A percentile compares a stretch with the other conserved stretches of the same genome.
Conservation (phyloP, 441 rosid species). For the Arabidopsis lyrata region DNA sequence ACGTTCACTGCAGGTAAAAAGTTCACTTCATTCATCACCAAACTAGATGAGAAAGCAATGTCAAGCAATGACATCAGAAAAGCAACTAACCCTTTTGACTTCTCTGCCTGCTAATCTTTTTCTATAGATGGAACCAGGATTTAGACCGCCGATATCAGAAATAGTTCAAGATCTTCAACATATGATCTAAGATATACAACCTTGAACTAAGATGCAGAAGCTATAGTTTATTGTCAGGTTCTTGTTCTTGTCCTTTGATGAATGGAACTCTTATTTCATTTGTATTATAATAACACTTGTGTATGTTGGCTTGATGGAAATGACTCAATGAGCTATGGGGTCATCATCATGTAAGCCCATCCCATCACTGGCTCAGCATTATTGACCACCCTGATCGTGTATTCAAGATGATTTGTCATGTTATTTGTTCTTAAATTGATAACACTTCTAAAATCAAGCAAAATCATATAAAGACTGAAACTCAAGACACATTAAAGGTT, state of each 20-base stretch:
- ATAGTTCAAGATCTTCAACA: slow-evolving; percentile 84
- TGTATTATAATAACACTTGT: slow-evolving; percentile 19
- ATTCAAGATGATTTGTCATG: background rate
- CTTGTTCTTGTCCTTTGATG: slow-evolving; percentile 29
- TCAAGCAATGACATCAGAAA: background rate
- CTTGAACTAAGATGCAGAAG: background rate
- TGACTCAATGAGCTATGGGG: background rate
- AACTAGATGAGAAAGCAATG: background rate
- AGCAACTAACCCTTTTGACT: background rate
- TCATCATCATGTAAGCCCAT: slow-evolving; percentile 13
- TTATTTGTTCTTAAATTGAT: background rate
- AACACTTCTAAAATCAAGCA: background rate
- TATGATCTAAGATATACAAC: slow-evolving; percentile 54
- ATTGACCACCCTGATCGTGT: background rate
- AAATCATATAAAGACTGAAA: background rate
- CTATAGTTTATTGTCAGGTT: slow-evolving; percentile 4
- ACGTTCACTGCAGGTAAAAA: slow-evolving; percentile 79
- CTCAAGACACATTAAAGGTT: background rate
- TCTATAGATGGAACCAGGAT: slow-evolving; percentile 83
- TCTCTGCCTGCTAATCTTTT: slow-evolving; percentile 6
- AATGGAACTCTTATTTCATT: slow-evolving; percentile 4
- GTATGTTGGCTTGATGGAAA: slow-evolving; percentile 12
- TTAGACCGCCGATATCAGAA: slow-evolving; percentile 85
- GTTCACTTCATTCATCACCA: slow-evolving; percentile 11
- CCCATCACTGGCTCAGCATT: background rate